A percentile compares a stretch with the other conserved stretches of the same genome.
Conservation (phyloP, 768 basidiomycete species). For the Rhodotorula babjevae region DNA sequence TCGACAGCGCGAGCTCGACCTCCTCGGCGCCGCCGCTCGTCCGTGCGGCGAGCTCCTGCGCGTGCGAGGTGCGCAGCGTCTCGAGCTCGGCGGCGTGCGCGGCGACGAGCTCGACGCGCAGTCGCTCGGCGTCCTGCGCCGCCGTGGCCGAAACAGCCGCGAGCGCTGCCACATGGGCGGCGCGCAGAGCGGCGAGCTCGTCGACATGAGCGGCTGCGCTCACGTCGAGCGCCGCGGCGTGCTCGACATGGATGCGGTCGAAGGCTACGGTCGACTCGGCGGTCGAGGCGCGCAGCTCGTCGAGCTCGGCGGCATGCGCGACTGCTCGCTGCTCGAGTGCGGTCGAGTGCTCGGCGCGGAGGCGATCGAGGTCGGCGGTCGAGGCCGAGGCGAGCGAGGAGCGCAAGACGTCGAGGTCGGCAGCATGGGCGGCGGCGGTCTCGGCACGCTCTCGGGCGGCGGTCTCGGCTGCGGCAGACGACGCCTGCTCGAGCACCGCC, state of each 20-base stretch:
- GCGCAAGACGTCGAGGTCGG: too few species aligned
- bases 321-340: not conserved
- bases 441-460: too few species aligned
- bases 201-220: not conserved
- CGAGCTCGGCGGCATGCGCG: constrained; percentile 46
- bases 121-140: too few species aligned
- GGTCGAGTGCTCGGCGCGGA: not conserved
- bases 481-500: too few species aligned
- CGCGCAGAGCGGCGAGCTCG: constrained; percentile 13
- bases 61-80: constrained; percentile 28
- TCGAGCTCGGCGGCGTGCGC: constrained; percentile 48
- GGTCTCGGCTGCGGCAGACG: too few species aligned
- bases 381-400: too few species aligned
- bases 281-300: constrained; percentile 44
- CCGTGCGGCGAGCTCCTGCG: not conserved
- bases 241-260: not conserved
- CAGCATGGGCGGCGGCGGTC: too few species aligned
- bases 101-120: constrained; percentile 37
- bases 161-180: too few species aligned
- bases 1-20: not conserved
- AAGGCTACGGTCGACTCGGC: too few species aligned
- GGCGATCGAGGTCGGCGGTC: constrained; percentile 44
- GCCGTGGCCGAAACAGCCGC: too few species aligned
- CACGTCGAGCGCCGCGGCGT: not conserved
- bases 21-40: not conserved